Percentiles rank a stretch among this genome's conserved stretches.
phyloP scores from a whole-genome alignment of 2,329 filamentous ascomycete genomes.

The Exophiala oligosperma region DNA sequence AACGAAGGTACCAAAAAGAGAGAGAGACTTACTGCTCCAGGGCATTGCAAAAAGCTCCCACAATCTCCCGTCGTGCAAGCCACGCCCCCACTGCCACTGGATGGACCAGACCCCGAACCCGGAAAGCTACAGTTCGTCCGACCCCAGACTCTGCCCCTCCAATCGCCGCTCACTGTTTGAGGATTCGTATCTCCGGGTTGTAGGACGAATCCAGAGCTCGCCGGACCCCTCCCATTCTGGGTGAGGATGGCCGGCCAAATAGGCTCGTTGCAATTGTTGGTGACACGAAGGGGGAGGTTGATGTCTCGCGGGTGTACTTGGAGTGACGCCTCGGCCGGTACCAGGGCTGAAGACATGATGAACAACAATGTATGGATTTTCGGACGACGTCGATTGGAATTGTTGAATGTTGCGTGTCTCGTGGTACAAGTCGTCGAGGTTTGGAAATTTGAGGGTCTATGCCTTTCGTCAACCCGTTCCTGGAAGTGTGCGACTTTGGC shows the following conservation, averaged over 20 bases:
- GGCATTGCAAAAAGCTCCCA: conserved; percentile 67
- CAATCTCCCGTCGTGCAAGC: conserved; percentile 78
- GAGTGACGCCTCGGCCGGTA: neutral
- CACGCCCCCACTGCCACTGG: conserved; percentile 47
- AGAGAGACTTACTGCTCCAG: conserved; percentile 61
- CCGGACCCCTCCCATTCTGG: conserved; percentile 68
- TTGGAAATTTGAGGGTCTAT: no score
- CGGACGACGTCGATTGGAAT: neutral
- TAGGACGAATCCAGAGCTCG: conserved; percentile 68
- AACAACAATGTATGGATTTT: neutral
- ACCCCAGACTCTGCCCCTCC: conserved; percentile 81
- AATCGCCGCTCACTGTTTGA: conserved; percentile 65
- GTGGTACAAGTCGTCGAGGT: no score
- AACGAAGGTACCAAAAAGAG: neutral
- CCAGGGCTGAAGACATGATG: neutral
- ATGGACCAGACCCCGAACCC: conserved; percentile 58
- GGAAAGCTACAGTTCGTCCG: conserved; percentile 81
- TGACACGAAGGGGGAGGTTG: conserved; percentile 62
- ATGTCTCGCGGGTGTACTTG: conserved; percentile 34
- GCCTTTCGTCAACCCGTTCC: no score
- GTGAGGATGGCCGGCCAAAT: conserved; percentile 78
- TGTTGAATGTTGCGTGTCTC: no score
- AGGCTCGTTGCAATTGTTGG: conserved; percentile 69
- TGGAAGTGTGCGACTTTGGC: no score
- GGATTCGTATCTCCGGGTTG: conserved; percentile 60